phyloP scores from a whole-genome alignment of 2,329 filamentous ascomycete species.

The Fusarium sp. region DNA sequence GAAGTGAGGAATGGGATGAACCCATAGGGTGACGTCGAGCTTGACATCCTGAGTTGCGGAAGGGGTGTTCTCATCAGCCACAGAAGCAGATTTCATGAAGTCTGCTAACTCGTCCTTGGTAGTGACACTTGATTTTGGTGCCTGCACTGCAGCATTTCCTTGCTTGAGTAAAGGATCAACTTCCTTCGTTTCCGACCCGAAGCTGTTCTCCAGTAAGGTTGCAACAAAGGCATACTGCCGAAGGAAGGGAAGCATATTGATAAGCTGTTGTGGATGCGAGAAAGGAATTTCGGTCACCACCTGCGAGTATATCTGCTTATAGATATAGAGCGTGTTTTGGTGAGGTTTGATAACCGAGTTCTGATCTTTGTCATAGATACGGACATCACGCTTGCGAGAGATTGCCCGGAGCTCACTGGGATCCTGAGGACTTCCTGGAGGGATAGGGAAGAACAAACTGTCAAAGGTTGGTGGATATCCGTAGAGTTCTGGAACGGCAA shows the following conservation, averaged over 20 bases:
- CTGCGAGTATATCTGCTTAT: constrained; percentile 79
- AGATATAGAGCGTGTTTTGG: constrained; percentile 74
- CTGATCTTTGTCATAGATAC: constrained; percentile 54
- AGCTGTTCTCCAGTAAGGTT: constrained; percentile 72
- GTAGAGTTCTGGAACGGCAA: constrained; percentile 55
- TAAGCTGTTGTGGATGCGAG: constrained; percentile 80
- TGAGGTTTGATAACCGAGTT: constrained; percentile 56
- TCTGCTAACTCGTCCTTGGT: constrained; percentile 51
- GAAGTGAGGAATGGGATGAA: constrained; percentile 62
- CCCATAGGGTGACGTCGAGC: constrained; percentile 67
- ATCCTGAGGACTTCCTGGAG: constrained; percentile 63
- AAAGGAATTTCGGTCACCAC: constrained; percentile 78
- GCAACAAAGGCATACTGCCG: constrained; percentile 81
- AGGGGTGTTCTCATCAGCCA: not conserved
- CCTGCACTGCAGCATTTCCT: not conserved
- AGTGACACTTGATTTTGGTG: constrained; percentile 43
- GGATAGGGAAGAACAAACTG: constrained; percentile 67
- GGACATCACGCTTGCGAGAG: constrained; percentile 61
- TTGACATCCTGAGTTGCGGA: constrained; percentile 43
- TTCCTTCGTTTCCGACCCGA: constrained; percentile 57
- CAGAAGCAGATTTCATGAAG: constrained; percentile 47
- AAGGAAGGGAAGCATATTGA: constrained; percentile 78
- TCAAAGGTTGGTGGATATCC: constrained; percentile 66
- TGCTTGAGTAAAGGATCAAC: constrained; percentile 21
- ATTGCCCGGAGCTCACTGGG: constrained; percentile 70